Conservation (phyloP, 805 yeast species). For the Yarrowia alimentaria region DNA sequence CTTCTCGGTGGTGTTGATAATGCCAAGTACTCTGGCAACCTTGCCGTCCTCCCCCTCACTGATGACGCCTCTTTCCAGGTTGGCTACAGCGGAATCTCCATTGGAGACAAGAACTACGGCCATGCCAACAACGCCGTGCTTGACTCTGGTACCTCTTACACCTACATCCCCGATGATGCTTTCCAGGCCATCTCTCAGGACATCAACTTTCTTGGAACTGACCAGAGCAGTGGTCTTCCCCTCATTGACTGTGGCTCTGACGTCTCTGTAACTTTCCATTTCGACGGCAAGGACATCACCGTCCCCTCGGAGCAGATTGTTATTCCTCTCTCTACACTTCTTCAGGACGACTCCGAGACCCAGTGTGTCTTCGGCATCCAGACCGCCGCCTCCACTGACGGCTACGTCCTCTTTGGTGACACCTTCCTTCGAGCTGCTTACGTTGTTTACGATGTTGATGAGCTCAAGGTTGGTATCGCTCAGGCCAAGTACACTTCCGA, state of each 20-base stretch:
- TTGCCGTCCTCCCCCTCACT: constrained; percentile 42
- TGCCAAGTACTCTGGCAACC: constrained; percentile 29
- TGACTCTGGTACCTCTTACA: constrained; percentile 56
- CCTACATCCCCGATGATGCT: constrained; percentile 45
- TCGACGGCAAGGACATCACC: constrained; percentile 89
- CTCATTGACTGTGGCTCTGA: constrained; percentile 78
- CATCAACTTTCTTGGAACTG: constrained; percentile 58
- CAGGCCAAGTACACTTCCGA: constrained; percentile 42
- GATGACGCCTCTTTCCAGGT: constrained; percentile 34
- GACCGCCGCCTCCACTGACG: constrained; percentile 75
- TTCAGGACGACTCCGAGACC: constrained; percentile 90
- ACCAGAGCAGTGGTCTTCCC: constrained; percentile 83
- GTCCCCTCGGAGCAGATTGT: constrained; percentile 72
- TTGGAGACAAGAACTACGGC: constrained; percentile 16
- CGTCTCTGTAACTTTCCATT: constrained; percentile 88
- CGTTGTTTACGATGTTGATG: constrained; percentile 63
- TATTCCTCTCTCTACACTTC: constrained; percentile 55
- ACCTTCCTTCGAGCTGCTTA: constrained; percentile 61
- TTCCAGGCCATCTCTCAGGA: constrained; percentile 35
- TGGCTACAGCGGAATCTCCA: constrained; percentile 39
- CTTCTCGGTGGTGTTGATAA: constrained; percentile 35
- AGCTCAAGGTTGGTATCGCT: constrained; percentile 55
- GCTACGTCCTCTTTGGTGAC: constrained; percentile 51
- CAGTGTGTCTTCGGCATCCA: constrained; percentile 97
- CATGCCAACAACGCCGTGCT: constrained; percentile 34